Evolutionary conservation across 208 protist genomes (phyloP).

Genomic region (Sergeia podlipaevii): DNA sequence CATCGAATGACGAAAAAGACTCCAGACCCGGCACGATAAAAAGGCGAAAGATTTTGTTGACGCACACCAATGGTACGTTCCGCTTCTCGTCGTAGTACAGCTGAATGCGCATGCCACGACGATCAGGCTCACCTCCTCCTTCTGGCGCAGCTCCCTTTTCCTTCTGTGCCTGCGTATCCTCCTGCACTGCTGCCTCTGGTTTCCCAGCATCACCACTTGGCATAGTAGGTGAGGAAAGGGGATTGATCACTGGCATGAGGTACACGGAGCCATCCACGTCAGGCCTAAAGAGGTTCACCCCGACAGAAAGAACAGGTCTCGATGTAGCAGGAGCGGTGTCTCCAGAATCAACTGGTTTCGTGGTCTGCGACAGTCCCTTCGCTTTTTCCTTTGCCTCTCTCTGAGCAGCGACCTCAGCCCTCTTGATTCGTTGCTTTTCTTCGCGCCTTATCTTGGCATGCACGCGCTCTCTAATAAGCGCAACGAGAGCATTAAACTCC

Average conservation of each 20-base stretch:
- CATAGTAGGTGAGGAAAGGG: no score
- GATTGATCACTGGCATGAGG: slow-evolving; percentile 7
- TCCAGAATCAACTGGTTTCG: not conserved
- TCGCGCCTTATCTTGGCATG: slow-evolving; percentile 7
- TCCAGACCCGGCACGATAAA: slow-evolving; percentile 28
- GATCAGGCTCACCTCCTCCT: not conserved
- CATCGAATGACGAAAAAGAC: not conserved
- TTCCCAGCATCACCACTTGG: no score
- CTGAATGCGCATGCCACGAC: slow-evolving; percentile 39
- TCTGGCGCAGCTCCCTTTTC: not conserved
- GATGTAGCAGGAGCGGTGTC: not conserved
- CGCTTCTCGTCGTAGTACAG: slow-evolving; percentile 39
- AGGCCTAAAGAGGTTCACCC: slow-evolving; percentile 2
- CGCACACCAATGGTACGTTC: slow-evolving; percentile 38
- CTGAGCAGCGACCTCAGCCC: not conserved
- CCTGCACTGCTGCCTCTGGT: no score
- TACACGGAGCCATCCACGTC: slow-evolving; percentile 19
- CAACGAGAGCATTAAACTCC: slow-evolving; percentile 31
- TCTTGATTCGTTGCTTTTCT: not conserved
- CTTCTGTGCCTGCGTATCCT: not conserved
- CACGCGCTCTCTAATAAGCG: slow-evolving; percentile 14
- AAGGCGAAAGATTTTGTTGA: slow-evolving; percentile 59
- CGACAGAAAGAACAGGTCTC: not conserved
- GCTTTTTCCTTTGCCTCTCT: slow-evolving; percentile 8
- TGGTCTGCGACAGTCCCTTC: not conserved